Percentiles rank a stretch among this genome's conserved stretches.
These are phyloP conservation scores for Naganishia antarctica DNA, from an alignment of 768 basidiomycete species.

Conservation along the genomic window DNA sequence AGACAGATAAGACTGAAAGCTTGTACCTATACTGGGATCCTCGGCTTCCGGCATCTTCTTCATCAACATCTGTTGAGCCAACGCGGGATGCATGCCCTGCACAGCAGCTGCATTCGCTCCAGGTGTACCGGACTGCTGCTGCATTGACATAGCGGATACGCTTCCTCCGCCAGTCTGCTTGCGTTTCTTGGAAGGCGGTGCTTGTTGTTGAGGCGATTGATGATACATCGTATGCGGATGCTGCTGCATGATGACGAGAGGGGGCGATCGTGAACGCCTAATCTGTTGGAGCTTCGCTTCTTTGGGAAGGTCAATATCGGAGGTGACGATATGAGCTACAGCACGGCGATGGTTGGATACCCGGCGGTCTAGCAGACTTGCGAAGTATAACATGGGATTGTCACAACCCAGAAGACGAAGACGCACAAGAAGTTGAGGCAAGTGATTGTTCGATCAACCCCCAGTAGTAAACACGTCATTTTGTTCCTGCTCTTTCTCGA, in stretches of 20 bases:
- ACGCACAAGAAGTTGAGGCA: too few relatives aligned
- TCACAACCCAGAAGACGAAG: too few relatives aligned
- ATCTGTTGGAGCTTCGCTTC: neutral
- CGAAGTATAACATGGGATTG: too few relatives aligned
- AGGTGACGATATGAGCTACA: neutral
- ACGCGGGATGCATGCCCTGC: slow-evolving; percentile 18
- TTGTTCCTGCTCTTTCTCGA: neutral
- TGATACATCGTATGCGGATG: slow-evolving; percentile 12
- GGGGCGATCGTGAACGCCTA: neutral
- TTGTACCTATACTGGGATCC: slow-evolving; percentile 7
- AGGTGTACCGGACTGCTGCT: slow-evolving; percentile 1
- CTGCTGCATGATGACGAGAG: slow-evolving; percentile 4
- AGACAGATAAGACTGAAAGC: neutral
- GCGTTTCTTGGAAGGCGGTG: slow-evolving; percentile 1
- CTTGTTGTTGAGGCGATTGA: slow-evolving; percentile 11
- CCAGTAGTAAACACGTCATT: neutral
- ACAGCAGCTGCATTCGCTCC: neutral
- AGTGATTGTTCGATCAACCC: neutral
- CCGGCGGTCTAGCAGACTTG: too few relatives aligned
- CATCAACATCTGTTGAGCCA: slow-evolving; percentile 12
- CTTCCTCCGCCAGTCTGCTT: slow-evolving; percentile 5
- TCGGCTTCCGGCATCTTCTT: slow-evolving; percentile 13
- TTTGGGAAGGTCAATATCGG: neutral
- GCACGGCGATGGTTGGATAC: too few relatives aligned
- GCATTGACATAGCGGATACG: neutral